These are phyloP conservation scores for Botryotinia globosa DNA, from an alignment of 2,329 filamentous ascomycete species.

Conservation along the genomic window DNA sequence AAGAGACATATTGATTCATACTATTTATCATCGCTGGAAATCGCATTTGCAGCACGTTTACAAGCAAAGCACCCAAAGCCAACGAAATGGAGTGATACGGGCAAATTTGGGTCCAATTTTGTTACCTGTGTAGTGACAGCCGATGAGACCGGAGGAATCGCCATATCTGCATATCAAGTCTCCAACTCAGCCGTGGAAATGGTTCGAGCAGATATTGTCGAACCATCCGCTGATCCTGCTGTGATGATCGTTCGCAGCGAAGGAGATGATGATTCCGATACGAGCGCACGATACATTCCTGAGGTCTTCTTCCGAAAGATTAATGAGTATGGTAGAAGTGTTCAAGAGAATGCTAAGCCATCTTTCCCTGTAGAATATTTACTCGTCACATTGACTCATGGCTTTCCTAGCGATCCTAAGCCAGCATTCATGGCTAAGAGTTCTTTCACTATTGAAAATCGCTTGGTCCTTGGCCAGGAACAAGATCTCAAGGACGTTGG, in stretches of 20 bases:
- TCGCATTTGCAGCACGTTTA: slow-evolving; percentile 81
- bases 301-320: slow-evolving; percentile 95
- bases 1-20: slow-evolving; percentile 92
- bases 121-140: slow-evolving; percentile 96
- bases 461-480: slow-evolving; percentile 78
- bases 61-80: slow-evolving; percentile 86
- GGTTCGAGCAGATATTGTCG: slow-evolving; percentile 90
- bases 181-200: slow-evolving; percentile 96
- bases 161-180: slow-evolving; percentile 88
- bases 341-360: slow-evolving; percentile 96
- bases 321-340: slow-evolving; percentile 94
- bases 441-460: slow-evolving; percentile 87
- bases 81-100: slow-evolving; percentile 96
- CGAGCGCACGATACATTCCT: slow-evolving; percentile 82
- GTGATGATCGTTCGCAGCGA: slow-evolving; percentile 95
- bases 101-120: slow-evolving; percentile 91
- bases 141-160: slow-evolving; percentile 83
- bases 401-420: slow-evolving; percentile 79
- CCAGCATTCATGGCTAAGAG: slow-evolving; percentile 67
- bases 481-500: slow-evolving; percentile 72
- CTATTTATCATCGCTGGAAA: slow-evolving; percentile 87
- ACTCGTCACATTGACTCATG: slow-evolving; percentile 91
- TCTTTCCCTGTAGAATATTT: slow-evolving; percentile 96
- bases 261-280: slow-evolving; percentile 68
- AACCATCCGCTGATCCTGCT: slow-evolving; percentile 87